Percentiles rank a stretch among this genome's conserved stretches.
These are phyloP conservation scores for Eucalyptus camaldulensis DNA, from an alignment of 345 rosid species.

Conservation along the genomic window DNA sequence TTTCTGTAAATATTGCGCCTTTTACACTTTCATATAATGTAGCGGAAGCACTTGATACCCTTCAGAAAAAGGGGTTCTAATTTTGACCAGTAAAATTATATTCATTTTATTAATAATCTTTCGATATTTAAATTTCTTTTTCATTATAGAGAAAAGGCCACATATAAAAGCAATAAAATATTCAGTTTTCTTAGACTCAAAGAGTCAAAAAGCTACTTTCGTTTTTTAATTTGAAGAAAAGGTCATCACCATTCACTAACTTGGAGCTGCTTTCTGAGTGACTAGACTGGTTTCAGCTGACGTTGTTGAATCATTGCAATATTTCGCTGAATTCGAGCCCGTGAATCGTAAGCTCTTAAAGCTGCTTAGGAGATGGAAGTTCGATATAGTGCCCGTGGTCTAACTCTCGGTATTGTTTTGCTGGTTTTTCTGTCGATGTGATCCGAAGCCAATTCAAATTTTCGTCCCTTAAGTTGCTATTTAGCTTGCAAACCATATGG, in stretches of 20 bases:
- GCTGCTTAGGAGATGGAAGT: background rate
- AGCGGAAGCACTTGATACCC: background rate
- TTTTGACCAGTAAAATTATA: background rate
- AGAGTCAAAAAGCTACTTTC: background rate
- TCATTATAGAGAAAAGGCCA: background rate
- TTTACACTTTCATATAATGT: background rate
- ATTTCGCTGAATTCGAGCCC: background rate
- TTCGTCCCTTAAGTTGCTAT: background rate
- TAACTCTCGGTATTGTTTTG: background rate
- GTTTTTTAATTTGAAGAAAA: background rate
- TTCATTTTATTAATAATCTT: background rate
- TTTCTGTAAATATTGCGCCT: background rate
- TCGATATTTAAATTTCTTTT: background rate
- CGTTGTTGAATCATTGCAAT: background rate
- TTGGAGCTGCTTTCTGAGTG: background rate
- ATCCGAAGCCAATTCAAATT: background rate
- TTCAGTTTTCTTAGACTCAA: background rate
- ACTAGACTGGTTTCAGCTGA: background rate
- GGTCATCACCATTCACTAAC: background rate
- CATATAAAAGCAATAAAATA: background rate
- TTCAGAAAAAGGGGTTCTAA: background rate
- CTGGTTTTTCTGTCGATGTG: background rate
- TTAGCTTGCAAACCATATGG: background rate
- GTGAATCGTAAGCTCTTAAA: background rate
- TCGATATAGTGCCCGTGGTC: background rate